phyloP scores from a whole-genome alignment of 306 rosid genomes.

The Castanopsis chinensis region DNA sequence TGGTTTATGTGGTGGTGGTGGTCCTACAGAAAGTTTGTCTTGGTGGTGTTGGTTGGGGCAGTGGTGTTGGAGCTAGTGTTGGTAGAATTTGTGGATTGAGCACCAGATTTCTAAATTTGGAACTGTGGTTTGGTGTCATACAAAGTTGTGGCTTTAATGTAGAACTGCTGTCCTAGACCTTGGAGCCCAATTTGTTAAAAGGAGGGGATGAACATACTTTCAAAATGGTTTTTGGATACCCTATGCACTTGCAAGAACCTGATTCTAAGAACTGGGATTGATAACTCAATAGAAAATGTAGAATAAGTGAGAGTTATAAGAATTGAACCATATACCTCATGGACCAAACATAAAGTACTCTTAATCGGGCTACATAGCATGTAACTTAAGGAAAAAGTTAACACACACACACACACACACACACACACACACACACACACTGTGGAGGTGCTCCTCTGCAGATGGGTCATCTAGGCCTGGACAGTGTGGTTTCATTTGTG shows the following conservation, averaged over 20 bases:
- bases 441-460: not conserved
- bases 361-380: not conserved
- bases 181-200: not conserved
- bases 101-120: not conserved
- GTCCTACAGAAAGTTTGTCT: not conserved
- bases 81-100: too few relatives aligned
- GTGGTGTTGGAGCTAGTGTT: not conserved
- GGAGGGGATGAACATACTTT: not conserved
- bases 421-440: too few relatives aligned
- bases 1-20: not conserved
- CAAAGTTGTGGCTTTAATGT: not conserved
- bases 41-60: not conserved
- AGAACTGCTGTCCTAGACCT: not conserved
- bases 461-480: not conserved
- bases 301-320: not conserved
- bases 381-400: not conserved
- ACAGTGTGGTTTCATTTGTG: too few relatives aligned
- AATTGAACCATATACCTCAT: not conserved
- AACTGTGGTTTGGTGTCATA: not conserved
- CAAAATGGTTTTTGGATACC: not conserved
- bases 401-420: not conserved
- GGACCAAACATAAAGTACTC: not conserved
- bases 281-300: not conserved
- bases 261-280: not conserved
- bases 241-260: not conserved